Evolutionary conservation across 139 green algal species (phyloP).

Genomic region (Coccomyxa sp.): DNA sequence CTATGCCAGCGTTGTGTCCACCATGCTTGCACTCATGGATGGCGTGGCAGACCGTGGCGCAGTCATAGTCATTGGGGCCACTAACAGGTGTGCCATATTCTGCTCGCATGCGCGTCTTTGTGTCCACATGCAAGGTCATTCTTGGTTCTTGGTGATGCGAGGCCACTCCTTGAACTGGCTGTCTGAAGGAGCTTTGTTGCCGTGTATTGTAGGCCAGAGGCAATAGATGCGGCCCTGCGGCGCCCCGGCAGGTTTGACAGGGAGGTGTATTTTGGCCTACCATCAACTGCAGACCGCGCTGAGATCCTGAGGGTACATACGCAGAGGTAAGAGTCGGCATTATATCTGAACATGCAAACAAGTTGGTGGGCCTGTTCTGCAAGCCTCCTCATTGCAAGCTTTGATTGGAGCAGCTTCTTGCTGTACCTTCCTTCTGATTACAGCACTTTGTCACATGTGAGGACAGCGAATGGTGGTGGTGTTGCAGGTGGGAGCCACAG

Average conservation of each 20-base stretch:
- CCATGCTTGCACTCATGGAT: slow-evolving; percentile 87
- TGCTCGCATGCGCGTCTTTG: not conserved
- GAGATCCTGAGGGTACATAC: slow-evolving; percentile 50
- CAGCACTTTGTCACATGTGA: not conserved
- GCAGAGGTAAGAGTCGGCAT: not conserved
- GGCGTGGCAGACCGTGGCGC: slow-evolving; percentile 57
- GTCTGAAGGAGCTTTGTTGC: not conserved
- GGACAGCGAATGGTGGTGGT: not conserved
- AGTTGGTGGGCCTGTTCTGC: not conserved
- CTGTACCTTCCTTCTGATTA: not conserved
- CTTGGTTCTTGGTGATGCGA: too few relatives aligned
- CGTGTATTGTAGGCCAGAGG: slow-evolving; percentile 44
- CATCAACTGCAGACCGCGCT: slow-evolving; percentile 20
- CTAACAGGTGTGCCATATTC: slow-evolving; percentile 56
- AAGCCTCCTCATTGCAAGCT: not conserved
- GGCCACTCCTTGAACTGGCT: too few relatives aligned
- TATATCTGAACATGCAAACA: not conserved
- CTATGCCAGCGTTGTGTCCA: slow-evolving; percentile 82
- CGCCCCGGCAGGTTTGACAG: slow-evolving; percentile 72
- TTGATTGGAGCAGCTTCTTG: not conserved
- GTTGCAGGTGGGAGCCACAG: slow-evolving; percentile 36
- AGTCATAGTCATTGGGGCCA: slow-evolving; percentile 78
- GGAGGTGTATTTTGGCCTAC: slow-evolving; percentile 56
- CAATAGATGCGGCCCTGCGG: slow-evolving; percentile 66
- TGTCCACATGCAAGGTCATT: too few relatives aligned